Evolutionary conservation across 805 yeast species (phyloP).

Genomic region (Candida suzukii): DNA sequence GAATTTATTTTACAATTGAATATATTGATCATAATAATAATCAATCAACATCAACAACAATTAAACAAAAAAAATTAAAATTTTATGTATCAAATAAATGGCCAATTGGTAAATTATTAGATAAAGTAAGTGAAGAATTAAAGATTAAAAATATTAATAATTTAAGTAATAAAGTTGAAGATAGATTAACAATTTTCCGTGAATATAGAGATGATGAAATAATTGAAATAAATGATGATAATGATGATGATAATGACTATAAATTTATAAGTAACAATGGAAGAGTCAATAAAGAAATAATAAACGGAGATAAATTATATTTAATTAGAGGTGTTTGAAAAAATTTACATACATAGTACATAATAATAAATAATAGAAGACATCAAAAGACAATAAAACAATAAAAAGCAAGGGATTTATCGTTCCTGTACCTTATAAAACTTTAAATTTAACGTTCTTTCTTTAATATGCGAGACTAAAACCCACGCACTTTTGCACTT

Average conservation of each 20-base stretch:
- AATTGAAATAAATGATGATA: constrained; percentile 15
- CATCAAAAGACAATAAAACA: not conserved
- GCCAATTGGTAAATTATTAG: constrained; percentile 56
- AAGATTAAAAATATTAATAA: constrained; percentile 45
- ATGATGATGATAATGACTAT: constrained; percentile 14
- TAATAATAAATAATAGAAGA: not conserved
- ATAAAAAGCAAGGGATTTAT: too few relatives aligned
- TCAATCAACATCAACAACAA: constrained; percentile 2
- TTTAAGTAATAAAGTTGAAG: constrained; percentile 30
- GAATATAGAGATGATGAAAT: constrained; percentile 23
- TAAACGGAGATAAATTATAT: constrained; percentile 44
- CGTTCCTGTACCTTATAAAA: too few relatives aligned
- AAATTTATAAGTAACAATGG: constrained; percentile 28
- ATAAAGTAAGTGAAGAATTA: constrained; percentile 40
- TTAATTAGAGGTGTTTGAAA: constrained; percentile 41
- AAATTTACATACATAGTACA: too few relatives aligned
- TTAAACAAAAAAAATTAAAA: constrained; percentile 2
- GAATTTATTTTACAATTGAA: constrained; percentile 43
- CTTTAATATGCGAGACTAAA: too few relatives aligned
- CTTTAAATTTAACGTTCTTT: too few relatives aligned
- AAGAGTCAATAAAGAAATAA: constrained; percentile 33
- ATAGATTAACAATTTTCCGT: constrained; percentile 42
- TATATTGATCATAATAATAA: constrained; percentile 27
- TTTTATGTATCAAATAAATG: constrained; percentile 46
- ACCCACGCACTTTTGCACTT: too few relatives aligned